Conservation (phyloP, 2,329 filamentous ascomycete species). For the Malbranchea zuffiana region DNA sequence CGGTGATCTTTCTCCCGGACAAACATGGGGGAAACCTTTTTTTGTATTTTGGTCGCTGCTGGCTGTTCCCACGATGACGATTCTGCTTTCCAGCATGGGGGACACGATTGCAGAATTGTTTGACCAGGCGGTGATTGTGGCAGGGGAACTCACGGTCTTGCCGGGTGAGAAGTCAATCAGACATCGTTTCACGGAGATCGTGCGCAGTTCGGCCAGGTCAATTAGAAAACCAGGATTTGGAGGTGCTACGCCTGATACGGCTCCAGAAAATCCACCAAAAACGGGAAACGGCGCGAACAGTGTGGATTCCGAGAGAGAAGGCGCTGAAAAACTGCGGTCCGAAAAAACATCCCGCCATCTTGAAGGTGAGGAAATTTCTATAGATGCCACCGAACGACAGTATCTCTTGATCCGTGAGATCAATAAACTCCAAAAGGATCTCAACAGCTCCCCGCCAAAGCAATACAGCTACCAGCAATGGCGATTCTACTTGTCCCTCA, state of each 20-base stretch:
- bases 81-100: constrained; percentile 31
- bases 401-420: constrained; percentile 31
- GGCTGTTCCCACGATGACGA: constrained; percentile 30
- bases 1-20: constrained; percentile 27
- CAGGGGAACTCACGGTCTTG: constrained; percentile 45
- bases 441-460: constrained; percentile 24
- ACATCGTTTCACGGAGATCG: constrained; percentile 20
- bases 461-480: constrained; percentile 36
- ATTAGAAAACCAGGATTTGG: constrained; percentile 5
- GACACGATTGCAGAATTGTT: constrained; percentile 40
- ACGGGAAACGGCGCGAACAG: constrained; percentile 12
- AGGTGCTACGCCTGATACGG: constrained; percentile 2
- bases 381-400: constrained; percentile 37
- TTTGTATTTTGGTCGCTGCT: constrained; percentile 34
- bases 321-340: constrained; percentile 6
- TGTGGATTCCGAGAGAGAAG: constrained; percentile 7
- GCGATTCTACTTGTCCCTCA: constrained; percentile 40
- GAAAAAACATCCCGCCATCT: constrained; percentile 19
- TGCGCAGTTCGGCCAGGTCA: constrained; percentile 17
- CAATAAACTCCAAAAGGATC: constrained; percentile 29
- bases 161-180: constrained; percentile 37
- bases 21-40: constrained; percentile 27
- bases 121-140: constrained; percentile 45
- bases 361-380: constrained; percentile 21
- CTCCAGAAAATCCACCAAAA: constrained; percentile 13